A percentile compares a stretch with the other conserved stretches of the same genome.
Evolutionary conservation across 129 eudicot genomes (phyloP).

Genomic region (Lonicera japonica): DNA sequence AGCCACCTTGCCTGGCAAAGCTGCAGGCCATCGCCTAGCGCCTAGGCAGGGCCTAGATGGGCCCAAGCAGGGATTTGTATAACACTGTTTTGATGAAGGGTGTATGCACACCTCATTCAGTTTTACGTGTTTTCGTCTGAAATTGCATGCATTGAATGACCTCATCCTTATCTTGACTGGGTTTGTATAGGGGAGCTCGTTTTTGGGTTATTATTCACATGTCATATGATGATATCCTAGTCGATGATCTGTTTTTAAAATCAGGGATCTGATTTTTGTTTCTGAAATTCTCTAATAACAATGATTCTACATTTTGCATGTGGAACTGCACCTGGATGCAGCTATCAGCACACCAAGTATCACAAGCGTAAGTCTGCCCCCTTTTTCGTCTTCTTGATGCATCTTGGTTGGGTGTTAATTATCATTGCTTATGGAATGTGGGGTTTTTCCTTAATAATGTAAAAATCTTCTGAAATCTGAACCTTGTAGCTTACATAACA

Average conservation of each 20-base stretch:
- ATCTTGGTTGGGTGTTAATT: background rate
- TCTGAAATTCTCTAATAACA: constrained; percentile 13
- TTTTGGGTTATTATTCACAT: background rate
- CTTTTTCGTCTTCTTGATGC: background rate
- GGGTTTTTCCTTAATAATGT: background rate
- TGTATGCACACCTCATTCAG: too few relatives aligned
- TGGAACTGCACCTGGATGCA: constrained; percentile 43
- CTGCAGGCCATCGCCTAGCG: too few relatives aligned
- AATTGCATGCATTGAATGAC: background rate
- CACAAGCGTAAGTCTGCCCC: constrained; percentile 82
- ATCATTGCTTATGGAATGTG: constrained; percentile 1
- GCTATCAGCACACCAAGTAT: constrained; percentile 98
- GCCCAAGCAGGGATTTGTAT: too few relatives aligned
- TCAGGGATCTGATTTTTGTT: too few relatives aligned
- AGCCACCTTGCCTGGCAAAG: too few relatives aligned
- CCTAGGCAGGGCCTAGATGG: too few relatives aligned
- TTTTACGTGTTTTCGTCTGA: background rate
- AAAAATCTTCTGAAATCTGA: too few relatives aligned
- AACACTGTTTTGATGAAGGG: too few relatives aligned
- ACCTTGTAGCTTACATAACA: background rate
- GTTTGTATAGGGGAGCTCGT: background rate
- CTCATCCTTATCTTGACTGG: background rate
- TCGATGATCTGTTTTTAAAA: too few relatives aligned
- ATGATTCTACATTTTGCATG: constrained; percentile 41
- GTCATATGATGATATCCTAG: background rate